Evolutionary conservation across 148 eudicot species (phyloP), one percentile per base, ranked within the genome.

Genomic region (Fagopyrum homotropicum): DNA sequence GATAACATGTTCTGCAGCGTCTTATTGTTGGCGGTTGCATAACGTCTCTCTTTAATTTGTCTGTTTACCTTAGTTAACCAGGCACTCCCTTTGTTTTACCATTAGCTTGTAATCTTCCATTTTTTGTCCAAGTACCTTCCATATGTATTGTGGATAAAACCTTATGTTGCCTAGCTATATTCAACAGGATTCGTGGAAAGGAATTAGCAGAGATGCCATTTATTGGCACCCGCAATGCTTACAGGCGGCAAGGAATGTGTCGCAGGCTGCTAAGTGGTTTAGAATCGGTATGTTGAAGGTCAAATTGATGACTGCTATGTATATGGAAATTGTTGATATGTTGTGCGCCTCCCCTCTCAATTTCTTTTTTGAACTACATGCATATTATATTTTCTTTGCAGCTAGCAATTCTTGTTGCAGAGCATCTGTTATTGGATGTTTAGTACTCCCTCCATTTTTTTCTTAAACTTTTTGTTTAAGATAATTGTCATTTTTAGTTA

Each of bases 181-280:
- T 79, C 76, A 78, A 75, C 81, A 94, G 98, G 85, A 87, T 94
- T 69, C 93, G 85, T 79, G 98, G 97, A 40, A 86, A 80, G 82
- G 85, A 81, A 68, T 79, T 95, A 72, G 97, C 99, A 43, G 99
- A 95, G 88, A 95, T 95, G 99, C 99, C 99, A 72, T 95, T 92
- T 72, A 88, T 95, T 73, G 99, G 92, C 73, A 95, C 99, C 68
- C 91, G 99, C 43, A 75, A 85, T 80, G 77, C 75, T 57, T 89
- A 90, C 76, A 84, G 99, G 81, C 97, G 94, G 60, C 90, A 92
- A 83, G 99, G 99, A 77, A 89, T 95, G 99, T 90, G 96, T 52
- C 86, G 94, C 35, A 88, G 94, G 50, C 90, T 95, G 78, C 87
- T 95, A 60, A 69, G 76, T 78, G 97, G 89, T 45, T 80, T 90